phyloP scores from a whole-genome alignment of 106 monocot species.

The Acorus calamus region DNA sequence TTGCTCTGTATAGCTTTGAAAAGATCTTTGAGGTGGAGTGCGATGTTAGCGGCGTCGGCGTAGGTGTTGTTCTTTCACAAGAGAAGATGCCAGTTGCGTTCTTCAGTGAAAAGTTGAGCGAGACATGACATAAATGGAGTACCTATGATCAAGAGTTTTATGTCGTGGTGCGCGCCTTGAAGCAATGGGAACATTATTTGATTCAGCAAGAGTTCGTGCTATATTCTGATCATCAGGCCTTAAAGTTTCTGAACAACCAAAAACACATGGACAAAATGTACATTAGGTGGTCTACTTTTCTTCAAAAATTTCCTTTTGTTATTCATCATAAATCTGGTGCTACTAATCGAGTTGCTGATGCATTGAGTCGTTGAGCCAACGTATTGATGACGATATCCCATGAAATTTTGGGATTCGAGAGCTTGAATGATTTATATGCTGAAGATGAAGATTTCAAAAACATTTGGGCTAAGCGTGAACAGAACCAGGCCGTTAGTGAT shows the following conservation, averaged over 20 bases:
- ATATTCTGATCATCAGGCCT: neutral
- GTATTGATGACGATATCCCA: neutral
- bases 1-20: neutral
- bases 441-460: too few species aligned
- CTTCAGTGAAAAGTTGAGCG: neutral
- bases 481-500: too few species aligned
- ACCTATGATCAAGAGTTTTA: neutral
- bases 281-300: neutral
- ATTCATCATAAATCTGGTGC: neutral
- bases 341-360: neutral
- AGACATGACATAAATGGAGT: neutral
- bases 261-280: neutral
- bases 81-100: neutral
- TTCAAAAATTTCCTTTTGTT: neutral
- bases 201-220: neutral
- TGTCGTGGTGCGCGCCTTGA: neutral
- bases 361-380: neutral
- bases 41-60: neutral
- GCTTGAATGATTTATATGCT: neutral
- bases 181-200: neutral
- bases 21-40: neutral
- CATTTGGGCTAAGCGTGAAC: too few species aligned
- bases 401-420: neutral
- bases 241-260: neutral
- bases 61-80: neutral